Conservation (phyloP, 179 eudicot genomes). For the Spinacia oleracea region DNA sequence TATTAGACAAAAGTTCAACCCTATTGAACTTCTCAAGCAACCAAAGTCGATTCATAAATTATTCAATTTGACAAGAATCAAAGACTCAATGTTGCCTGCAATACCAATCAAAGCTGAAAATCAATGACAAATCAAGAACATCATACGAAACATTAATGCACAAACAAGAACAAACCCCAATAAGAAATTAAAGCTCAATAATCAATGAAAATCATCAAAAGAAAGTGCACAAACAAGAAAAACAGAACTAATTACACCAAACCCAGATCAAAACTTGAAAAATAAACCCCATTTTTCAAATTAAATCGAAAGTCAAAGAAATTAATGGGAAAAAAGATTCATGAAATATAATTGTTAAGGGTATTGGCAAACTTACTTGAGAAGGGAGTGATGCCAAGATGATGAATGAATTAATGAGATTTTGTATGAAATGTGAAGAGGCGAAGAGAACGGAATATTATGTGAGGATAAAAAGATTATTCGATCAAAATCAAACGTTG, state of each 20-base stretch:
- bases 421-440: slow-evolving; percentile 2
- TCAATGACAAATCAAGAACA: not conserved
- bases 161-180: not conserved
- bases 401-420: not conserved
- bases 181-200: not conserved
- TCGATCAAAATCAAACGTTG: slow-evolving; percentile 18
- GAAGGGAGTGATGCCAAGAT: slow-evolving; percentile 5
- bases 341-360: not conserved
- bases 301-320: slow-evolving; percentile 10
- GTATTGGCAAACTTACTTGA: slow-evolving; percentile 22
- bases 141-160: not conserved
- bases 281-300: not conserved
- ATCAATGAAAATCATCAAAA: not conserved
- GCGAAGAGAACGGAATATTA: slow-evolving; percentile 9
- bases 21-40: slow-evolving; percentile 15
- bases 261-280: slow-evolving; percentile 11
- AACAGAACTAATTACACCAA: not conserved
- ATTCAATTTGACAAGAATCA: slow-evolving; percentile 5
- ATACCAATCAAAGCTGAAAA: not conserved
- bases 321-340: not conserved
- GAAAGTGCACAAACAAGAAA: not conserved
- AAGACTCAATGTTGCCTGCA: slow-evolving; percentile 25
- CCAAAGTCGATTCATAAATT: slow-evolving; percentile 23
- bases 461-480: slow-evolving; percentile 14
- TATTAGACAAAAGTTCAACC: slow-evolving; percentile 12